Conservation (phyloP, 768 basidiomycete species). For the Mycena belliarum region DNA sequence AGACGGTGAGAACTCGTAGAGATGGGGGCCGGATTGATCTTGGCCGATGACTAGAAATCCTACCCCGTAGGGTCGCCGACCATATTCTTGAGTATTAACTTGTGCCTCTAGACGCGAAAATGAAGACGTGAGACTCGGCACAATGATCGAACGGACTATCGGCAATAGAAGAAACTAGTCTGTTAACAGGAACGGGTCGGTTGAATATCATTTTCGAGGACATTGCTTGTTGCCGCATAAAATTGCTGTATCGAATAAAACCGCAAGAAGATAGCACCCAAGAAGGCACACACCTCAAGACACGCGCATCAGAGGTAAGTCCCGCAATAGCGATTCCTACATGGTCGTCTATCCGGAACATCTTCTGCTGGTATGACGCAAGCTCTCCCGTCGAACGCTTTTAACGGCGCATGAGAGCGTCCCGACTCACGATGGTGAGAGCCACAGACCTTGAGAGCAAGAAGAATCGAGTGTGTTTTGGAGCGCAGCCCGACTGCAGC, state of each 20-base stretch:
- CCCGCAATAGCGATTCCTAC: conserved; percentile 99
- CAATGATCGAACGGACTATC: conserved; percentile 68
- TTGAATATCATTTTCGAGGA: conserved; percentile 93
- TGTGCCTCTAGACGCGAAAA: conserved; percentile 74
- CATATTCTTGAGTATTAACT: conserved; percentile 98
- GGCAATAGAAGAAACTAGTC: conserved; percentile 90
- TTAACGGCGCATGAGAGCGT: neutral
- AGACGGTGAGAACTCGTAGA: conserved; percentile 97
- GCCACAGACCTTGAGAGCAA: conserved; percentile 82
- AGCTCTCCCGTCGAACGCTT: conserved; percentile 97
- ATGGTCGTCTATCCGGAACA: conserved; percentile 99
- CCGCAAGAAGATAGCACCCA: neutral
- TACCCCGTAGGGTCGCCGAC: conserved; percentile 95
- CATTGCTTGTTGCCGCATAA: conserved; percentile 99
- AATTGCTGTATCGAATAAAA: conserved; percentile 64
- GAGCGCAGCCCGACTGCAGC: conserved; percentile 97
- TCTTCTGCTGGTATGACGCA: conserved; percentile 99
- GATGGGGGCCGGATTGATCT: conserved; percentile 95
- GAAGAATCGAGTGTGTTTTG: conserved; percentile 89
- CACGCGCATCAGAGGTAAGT: conserved; percentile 97
- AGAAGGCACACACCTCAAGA: conserved; percentile 87
- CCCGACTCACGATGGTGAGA: conserved; percentile 2
- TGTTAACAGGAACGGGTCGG: conserved; percentile 90
- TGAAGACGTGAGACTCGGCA: neutral
- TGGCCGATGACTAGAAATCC: conserved; percentile 97